These are phyloP conservation scores for Aspergillus homomorphus DNA, from an alignment of 495 filamentous ascomycete genomes.

Conservation along the genomic window DNA sequence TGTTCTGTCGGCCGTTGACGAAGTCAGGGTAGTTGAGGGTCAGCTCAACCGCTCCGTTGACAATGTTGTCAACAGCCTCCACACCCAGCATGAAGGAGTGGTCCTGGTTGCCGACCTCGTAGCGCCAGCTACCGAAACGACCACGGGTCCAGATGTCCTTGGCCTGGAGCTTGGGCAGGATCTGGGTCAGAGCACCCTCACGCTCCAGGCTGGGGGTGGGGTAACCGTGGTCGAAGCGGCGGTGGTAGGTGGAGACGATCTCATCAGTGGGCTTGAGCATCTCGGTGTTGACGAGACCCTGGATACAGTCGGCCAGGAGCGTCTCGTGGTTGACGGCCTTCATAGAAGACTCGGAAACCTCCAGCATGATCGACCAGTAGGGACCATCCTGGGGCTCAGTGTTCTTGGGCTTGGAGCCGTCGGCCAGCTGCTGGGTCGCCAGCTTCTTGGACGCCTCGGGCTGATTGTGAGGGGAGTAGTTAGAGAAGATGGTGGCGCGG, in stretches of 20 bases:
- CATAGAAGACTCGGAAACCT: constrained; percentile 93
- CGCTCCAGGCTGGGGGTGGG: constrained; percentile 93
- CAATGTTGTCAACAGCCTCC: constrained; percentile 92
- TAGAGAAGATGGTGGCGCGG: constrained; percentile 99
- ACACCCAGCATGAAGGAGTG: constrained; percentile 99
- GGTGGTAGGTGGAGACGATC: constrained; percentile 98
- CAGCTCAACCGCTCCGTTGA: constrained; percentile 90
- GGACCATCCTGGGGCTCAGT: constrained; percentile 74
- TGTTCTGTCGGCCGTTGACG: constrained; percentile 87
- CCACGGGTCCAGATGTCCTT: constrained; percentile 93
- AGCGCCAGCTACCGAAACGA: constrained; percentile 97
- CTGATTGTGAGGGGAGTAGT: constrained; percentile 99
- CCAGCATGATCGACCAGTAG: constrained; percentile 99
- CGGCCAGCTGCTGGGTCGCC: constrained; percentile 76
- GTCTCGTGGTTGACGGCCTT: constrained; percentile 86
- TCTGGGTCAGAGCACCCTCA: constrained; percentile 87
- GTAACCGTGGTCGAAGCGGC: constrained; percentile 98
- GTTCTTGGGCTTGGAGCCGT: constrained; percentile 73
- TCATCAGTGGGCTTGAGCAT: constrained; percentile 90
- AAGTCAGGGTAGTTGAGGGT: constrained; percentile 99
- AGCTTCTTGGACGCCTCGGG: constrained; percentile 79
- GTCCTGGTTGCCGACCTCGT: constrained; percentile 97
- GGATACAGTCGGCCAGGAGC: constrained; percentile 84
- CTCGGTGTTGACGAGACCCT: constrained; percentile 93
- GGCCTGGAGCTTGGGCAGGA: constrained; percentile 87